Conservation (phyloP, 345 rosid genomes). For the Populus euphratica region DNA sequence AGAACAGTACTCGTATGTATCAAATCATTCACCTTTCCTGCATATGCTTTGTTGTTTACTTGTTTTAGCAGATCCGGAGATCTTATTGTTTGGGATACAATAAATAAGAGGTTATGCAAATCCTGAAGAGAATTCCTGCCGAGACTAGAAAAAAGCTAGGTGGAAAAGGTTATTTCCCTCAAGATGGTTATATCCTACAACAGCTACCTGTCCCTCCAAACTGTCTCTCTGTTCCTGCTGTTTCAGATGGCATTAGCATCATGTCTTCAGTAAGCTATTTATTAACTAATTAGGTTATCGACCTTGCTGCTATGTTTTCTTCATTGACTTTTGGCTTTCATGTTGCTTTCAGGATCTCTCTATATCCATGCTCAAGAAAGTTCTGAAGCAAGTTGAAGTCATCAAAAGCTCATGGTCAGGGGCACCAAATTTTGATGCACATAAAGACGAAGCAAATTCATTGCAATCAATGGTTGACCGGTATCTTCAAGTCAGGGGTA, state of each 20-base stretch:
- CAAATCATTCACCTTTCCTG: slow-evolving; percentile 5
- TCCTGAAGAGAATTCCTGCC: slow-evolving; percentile 60
- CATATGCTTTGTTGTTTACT: neutral
- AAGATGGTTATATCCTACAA: slow-evolving; percentile 76
- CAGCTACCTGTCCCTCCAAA: slow-evolving; percentile 93
- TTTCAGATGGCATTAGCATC: slow-evolving; percentile 72
- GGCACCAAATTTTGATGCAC: slow-evolving; percentile 77
- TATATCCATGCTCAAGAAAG: slow-evolving; percentile 63
- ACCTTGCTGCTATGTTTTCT: neutral
- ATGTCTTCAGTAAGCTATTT: slow-evolving; percentile 78
- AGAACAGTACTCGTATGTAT: neutral
- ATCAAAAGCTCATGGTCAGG: slow-evolving; percentile 75
- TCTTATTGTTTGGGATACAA: neutral
- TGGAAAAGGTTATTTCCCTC: slow-evolving; percentile 80
- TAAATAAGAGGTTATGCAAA: slow-evolving; percentile 61
- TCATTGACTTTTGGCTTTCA: neutral
- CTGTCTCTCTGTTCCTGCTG: slow-evolving; percentile 84
- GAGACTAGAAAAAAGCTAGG: slow-evolving; percentile 70
- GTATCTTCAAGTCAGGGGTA: slow-evolving; percentile 78
- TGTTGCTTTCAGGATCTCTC: slow-evolving; percentile 71
- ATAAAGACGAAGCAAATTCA: slow-evolving; percentile 67
- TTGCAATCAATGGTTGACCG: slow-evolving; percentile 65
- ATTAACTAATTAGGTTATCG: slow-evolving; percentile 1
- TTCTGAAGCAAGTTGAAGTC: slow-evolving; percentile 64
- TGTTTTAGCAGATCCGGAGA: neutral